Percentiles rank a stretch among this genome's conserved stretches.
Conservation (phyloP, 352 stramenopile genomes). For the Globisporangium mamillatum region DNA sequence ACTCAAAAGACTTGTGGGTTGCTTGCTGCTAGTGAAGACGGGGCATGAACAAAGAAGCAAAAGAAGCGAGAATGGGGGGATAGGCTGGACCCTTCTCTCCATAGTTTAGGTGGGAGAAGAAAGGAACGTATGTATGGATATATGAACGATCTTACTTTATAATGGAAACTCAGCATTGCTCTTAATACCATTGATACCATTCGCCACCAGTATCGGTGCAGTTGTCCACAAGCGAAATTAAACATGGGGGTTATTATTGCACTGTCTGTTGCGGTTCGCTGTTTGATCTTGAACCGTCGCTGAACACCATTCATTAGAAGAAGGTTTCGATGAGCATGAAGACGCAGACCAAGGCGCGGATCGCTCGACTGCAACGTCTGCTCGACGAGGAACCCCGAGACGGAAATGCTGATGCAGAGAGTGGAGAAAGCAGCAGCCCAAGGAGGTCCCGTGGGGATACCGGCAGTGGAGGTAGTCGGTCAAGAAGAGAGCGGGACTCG, state of each 20-base stretch:
- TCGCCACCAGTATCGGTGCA: neutral
- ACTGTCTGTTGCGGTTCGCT: neutral
- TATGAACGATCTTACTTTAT: conserved; percentile 6
- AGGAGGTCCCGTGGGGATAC: neutral
- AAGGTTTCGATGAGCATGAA: neutral
- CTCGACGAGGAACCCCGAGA: neutral
- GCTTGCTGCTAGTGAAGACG: neutral
- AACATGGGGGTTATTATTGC: neutral
- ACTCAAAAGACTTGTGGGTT: neutral
- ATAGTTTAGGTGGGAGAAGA: neutral
- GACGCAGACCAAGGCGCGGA: conserved; percentile 8
- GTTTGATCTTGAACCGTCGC: neutral
- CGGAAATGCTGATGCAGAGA: neutral
- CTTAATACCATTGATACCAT: too few relatives aligned
- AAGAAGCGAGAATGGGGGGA: neutral
- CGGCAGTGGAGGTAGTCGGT: neutral
- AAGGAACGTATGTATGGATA: conserved; percentile 3
- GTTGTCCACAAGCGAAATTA: neutral
- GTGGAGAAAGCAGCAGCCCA: neutral
- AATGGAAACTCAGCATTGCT: neutral
- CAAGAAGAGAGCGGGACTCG: neutral
- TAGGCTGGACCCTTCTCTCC: neutral
- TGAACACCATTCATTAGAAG: neutral
- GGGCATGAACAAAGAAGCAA: neutral
- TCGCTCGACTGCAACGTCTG: conserved; percentile 7